Evolutionary conservation across 1,284 basidiomycete species (phyloP).

Genomic region (Tilletia setariae): DNA sequence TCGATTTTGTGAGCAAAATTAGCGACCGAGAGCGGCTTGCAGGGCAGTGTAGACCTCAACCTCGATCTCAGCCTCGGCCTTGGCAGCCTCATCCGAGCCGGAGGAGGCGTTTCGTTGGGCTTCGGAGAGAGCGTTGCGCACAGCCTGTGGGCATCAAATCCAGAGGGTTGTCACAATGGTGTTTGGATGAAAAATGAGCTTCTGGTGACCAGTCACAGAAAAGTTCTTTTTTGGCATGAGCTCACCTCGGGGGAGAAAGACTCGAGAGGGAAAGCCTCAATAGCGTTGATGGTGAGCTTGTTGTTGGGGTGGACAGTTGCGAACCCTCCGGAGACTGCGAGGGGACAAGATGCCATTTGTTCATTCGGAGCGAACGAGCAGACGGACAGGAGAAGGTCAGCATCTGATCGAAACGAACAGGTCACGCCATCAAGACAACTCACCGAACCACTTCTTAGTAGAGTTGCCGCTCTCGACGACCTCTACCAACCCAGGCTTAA

Average conservation of each 20-base stretch:
- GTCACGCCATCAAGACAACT: too few species aligned
- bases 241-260: conserved; percentile 80
- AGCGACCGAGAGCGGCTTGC: conserved; percentile 69
- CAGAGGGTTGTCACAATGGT: neutral
- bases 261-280: conserved; percentile 91
- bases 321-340: conserved; percentile 87
- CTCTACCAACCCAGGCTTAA: conserved; percentile 52
- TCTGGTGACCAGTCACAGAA: neutral
- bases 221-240: conserved; percentile 10
- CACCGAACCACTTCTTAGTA: conserved; percentile 51
- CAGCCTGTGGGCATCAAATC: conserved; percentile 64
- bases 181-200: conserved; percentile 13
- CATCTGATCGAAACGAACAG: too few species aligned
- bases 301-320: conserved; percentile 98
- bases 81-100: conserved; percentile 80
- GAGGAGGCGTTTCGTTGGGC: conserved; percentile 75
- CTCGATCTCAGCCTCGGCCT: conserved; percentile 89
- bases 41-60: conserved; percentile 93
- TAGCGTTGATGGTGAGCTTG: conserved; percentile 90
- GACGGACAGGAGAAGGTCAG: too few species aligned
- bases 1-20: neutral
- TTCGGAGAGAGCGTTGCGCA: conserved; percentile 84
- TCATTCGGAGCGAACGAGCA: neutral
- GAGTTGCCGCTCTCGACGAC: conserved; percentile 47
- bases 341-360: neutral